Percentiles rank a stretch among this genome's conserved stretches.
phyloP scores from a whole-genome alignment of 2,329 filamentous ascomycete species.

The Fusarium lyarnte region DNA sequence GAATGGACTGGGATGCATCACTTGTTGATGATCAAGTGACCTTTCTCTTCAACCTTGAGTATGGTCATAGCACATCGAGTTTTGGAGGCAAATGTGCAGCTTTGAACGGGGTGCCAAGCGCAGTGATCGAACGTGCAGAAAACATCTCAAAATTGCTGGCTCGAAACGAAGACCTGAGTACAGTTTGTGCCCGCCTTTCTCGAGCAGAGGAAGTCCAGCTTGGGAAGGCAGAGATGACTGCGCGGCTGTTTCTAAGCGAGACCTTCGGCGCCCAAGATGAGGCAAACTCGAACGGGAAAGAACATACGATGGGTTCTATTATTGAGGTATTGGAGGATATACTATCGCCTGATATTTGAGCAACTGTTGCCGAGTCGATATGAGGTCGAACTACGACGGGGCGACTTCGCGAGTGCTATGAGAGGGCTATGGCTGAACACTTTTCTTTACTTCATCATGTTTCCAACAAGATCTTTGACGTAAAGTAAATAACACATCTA shows the following conservation, averaged over 20 bases:
- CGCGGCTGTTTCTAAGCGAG: slow-evolving; percentile 64
- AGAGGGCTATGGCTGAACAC: not conserved
- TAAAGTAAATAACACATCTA: too few species aligned
- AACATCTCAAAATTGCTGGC: slow-evolving; percentile 74
- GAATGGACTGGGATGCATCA: slow-evolving; percentile 62
- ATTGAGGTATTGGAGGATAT: slow-evolving; percentile 32
- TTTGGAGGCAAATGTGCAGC: slow-evolving; percentile 88
- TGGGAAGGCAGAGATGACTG: slow-evolving; percentile 70
- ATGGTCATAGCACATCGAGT: slow-evolving; percentile 79
- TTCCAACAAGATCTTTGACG: not conserved
- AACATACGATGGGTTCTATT: not conserved
- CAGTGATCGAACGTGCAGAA: slow-evolving; percentile 79
- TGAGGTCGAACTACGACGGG: not conserved
- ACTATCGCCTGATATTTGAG: slow-evolving; percentile 7
- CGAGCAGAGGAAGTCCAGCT: slow-evolving; percentile 71
- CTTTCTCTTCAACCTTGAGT: slow-evolving; percentile 76
- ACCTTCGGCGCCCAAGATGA: slow-evolving; percentile 22
- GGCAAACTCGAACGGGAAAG: not conserved
- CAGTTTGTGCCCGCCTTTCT: slow-evolving; percentile 75
- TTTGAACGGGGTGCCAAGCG: slow-evolving; percentile 81
- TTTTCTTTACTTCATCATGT: not conserved
- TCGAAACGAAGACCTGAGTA: slow-evolving; percentile 79
- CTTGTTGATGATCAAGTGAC: slow-evolving; percentile 70
- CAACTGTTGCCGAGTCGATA: not conserved
- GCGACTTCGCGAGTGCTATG: not conserved